Evolutionary conservation across 345 rosid species (phyloP).

Genomic region (Fremontodendron californicum): DNA sequence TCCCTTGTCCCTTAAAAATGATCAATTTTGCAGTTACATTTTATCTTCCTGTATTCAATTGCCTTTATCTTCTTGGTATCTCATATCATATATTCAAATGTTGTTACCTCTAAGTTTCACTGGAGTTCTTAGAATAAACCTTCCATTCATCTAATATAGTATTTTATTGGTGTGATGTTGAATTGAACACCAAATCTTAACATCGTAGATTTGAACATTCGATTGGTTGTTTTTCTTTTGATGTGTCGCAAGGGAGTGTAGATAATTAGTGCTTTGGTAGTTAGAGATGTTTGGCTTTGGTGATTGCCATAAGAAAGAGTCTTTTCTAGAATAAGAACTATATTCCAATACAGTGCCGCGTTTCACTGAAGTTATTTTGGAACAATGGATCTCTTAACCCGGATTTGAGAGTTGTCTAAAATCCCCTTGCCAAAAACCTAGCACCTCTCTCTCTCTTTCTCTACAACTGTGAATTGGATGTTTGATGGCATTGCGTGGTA

Average conservation of each 20-base stretch:
- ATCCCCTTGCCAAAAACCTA: neutral
- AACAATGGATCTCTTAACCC: neutral
- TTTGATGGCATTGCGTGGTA: neutral
- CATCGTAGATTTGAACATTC: neutral
- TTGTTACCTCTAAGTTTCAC: neutral
- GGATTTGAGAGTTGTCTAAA: neutral
- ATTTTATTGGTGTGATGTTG: neutral
- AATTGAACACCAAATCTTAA: neutral
- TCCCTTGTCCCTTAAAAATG: neutral
- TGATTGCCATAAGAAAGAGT: neutral
- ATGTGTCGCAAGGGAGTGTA: neutral
- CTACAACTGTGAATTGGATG: neutral
- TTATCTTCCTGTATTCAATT: neutral
- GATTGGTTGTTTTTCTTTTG: neutral
- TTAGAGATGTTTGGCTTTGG: neutral
- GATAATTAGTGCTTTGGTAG: neutral
- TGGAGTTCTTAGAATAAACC: neutral
- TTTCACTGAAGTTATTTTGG: neutral
- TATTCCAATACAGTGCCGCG: neutral
- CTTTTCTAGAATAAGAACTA: neutral
- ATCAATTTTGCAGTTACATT: neutral
- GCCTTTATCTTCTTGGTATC: neutral
- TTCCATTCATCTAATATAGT: neutral
- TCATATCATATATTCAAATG: neutral
- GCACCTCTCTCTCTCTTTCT: neutral